Base-by-base conservation (phyloP, 2,329 filamentous ascomycete species). In the Fusarium miscanthi region DNA sequence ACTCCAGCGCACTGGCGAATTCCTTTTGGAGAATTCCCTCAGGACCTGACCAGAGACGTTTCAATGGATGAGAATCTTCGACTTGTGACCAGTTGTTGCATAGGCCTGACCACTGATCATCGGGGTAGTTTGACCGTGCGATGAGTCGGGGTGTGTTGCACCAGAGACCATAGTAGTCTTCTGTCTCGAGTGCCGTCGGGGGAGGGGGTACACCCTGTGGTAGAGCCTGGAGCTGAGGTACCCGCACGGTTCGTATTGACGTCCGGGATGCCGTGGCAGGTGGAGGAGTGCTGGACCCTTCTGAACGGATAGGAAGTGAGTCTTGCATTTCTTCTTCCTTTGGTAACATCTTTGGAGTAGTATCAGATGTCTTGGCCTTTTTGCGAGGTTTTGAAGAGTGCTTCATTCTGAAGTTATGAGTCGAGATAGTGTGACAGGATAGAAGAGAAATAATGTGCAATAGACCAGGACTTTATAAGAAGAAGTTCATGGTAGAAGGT, bases 141-240 rank as follows among this genome's bases (percentile, higher is more conserved):
- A 53, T 11, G 35, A 53, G 49, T 17, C 49, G 19, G 49, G 49
- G 49, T 13, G 8, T 21, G 14, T 53, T 53, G 10, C 4, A 14
- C 49, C 49, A 53, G 35, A n/a, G 23, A 8, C 49, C 49, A 23
- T 53, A 53, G 49, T 53, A 53, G 35, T 53, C 49, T 53, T 53
- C 49, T 9, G 35, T 41, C 14, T 53, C 49, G 23, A 53, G 35
- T 7, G 33, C 49, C 13, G 35, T 13, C 3, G 19, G 25, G 5
- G 35, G 25, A 27, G 49, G 23, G 10, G 35, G 49, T 17, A 17
- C 21, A 2, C 49, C 49, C 3, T 3, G 14, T 17, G 49, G 49
- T 17, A 30, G 1, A 3, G 11, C 13, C 25, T 53, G 49, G 3
- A 27, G 3, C 21, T 17, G 7, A n/a, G 49, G 14, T 7, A 53